These are phyloP conservation scores for Hansenula lynferdii DNA, from an alignment of 1,139 yeast species.

Conservation along the genomic window DNA sequence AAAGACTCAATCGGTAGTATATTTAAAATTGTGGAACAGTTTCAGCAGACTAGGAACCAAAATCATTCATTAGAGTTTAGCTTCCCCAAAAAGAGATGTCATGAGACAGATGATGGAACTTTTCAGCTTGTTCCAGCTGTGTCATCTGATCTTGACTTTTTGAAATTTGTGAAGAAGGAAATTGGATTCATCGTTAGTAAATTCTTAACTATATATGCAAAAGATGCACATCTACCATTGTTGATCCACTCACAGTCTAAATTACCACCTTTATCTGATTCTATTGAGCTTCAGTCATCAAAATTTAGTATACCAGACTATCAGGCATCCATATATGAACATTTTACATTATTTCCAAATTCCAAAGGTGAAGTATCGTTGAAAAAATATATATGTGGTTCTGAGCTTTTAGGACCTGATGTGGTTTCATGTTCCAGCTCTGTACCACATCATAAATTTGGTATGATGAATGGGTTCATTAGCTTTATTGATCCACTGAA, in stretches of 20 bases:
- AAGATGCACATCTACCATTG: constrained; percentile 4
- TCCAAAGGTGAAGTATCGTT: constrained; percentile 24
- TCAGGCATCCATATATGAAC: constrained; percentile 28
- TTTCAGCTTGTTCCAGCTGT: background rate
- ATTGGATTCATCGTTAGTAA: constrained; percentile 24
- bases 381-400: constrained; percentile 26
- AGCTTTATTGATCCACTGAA: constrained; percentile 22
- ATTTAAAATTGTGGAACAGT: background rate
- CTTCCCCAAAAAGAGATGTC: background rate
- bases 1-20: background rate
- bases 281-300: constrained; percentile 11
- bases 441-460: constrained; percentile 17
- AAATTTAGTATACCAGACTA: constrained; percentile 19
- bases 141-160: constrained; percentile 2
- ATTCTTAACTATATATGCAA: constrained; percentile 6
- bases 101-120: background rate
- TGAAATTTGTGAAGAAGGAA: constrained; percentile 15
- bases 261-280: constrained; percentile 10
- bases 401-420: constrained; percentile 22
- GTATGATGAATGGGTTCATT: constrained; percentile 23
- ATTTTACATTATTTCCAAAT: constrained; percentile 25
- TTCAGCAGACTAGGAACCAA: background rate
- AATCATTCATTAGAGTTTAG: background rate
- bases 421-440: constrained; percentile 2
- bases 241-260: constrained; percentile 5